phyloP scores from a whole-genome alignment of 2,329 filamentous ascomycete genomes.

The Pestalotiopsis fici region DNA sequence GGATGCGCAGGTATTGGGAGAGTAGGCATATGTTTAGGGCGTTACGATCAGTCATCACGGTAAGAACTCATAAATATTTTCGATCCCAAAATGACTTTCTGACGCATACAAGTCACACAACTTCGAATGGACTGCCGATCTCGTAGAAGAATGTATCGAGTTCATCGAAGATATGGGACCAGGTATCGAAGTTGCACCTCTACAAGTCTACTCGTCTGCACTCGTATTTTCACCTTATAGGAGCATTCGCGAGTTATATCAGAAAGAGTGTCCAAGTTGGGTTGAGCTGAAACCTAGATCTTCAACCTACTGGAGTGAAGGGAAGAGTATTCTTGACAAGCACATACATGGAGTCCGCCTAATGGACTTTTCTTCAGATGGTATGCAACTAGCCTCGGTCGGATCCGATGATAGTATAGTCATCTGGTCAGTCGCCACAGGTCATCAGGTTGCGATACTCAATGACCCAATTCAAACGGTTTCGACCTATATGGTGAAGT shows the following conservation, averaged over 20 bases:
- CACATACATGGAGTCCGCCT: slow-evolving; percentile 7
- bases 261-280: slow-evolving; percentile 16
- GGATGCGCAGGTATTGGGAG: slow-evolving; percentile 26
- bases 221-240: slow-evolving; percentile 28
- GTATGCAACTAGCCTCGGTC: too few relatives aligned
- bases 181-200: slow-evolving; percentile 26
- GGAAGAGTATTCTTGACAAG: slow-evolving; percentile 15
- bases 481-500: too few relatives aligned
- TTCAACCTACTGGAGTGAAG: slow-evolving; percentile 12
- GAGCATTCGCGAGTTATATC: slow-evolving; percentile 24
- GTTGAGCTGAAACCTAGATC: slow-evolving; percentile 11
- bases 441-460: too few relatives aligned
- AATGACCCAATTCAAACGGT: slow-evolving; percentile 5
- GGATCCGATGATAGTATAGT: too few relatives aligned
- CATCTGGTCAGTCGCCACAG: too few relatives aligned
- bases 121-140: too few relatives aligned
- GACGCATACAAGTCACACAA: too few relatives aligned
- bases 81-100: too few relatives aligned
- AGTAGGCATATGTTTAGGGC: slow-evolving; percentile 10
- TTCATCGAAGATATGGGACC: too few relatives aligned
- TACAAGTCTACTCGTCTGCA: slow-evolving; percentile 34
- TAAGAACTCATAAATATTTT: too few relatives aligned
- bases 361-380: too few relatives aligned
- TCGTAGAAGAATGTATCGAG: too few relatives aligned
- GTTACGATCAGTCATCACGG: slow-evolving; percentile 11